Percentiles rank a stretch among this genome's conserved stretches.
Conservation (phyloP, 2,329 filamentous ascomycete species). For the Lachnum nothofagi region DNA sequence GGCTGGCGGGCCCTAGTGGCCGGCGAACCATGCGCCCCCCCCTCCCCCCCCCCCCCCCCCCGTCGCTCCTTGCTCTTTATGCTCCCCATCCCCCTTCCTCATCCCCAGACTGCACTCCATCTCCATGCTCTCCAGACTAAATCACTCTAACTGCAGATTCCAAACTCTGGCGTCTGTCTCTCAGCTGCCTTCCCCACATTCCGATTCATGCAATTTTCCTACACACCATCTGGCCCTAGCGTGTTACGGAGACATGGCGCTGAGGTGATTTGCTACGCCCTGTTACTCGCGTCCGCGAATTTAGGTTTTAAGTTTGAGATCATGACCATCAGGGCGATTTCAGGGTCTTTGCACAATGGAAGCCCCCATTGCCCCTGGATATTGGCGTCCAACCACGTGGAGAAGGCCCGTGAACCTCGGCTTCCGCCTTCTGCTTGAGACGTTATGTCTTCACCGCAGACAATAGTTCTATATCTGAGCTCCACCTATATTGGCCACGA, state of each 20-base stretch:
- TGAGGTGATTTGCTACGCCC: slow-evolving; percentile 3
- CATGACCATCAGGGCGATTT: neutral
- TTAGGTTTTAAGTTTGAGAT: slow-evolving; percentile 3
- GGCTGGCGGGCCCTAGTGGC: slow-evolving; percentile 1
- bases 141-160: neutral
- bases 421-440: neutral
- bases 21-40: slow-evolving; percentile 7
- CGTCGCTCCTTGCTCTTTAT: neutral
- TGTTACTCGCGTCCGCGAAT: neutral
- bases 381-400: neutral
- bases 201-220: slow-evolving; percentile 7
- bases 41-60: no score
- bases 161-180: neutral
- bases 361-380: neutral
- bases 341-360: no score
- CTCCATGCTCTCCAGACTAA: neutral
- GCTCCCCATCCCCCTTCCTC: neutral
- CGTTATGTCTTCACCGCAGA: neutral
- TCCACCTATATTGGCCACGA: neutral
- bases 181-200: slow-evolving; percentile 9
- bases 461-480: neutral
- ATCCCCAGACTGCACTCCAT: neutral
- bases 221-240: neutral
- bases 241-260: slow-evolving; percentile 1
- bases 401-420: neutral